These are phyloP conservation scores for Davidsoniella virescens DNA, from an alignment of 2,329 filamentous ascomycete species.

Conservation along the genomic window DNA sequence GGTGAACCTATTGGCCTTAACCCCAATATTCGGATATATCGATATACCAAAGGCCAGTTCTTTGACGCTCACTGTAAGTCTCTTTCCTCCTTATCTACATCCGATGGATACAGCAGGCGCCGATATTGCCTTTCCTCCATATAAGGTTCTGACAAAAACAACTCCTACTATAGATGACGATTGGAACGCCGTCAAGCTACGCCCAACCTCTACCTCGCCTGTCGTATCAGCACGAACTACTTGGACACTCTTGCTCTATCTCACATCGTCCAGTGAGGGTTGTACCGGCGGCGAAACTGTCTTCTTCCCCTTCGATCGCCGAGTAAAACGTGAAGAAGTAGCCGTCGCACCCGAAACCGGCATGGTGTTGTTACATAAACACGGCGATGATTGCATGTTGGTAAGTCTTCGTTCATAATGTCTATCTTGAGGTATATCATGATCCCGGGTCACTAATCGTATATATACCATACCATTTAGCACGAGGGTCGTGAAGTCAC, in stretches of 20 bases:
- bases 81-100: slow-evolving; percentile 3
- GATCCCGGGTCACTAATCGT: slow-evolving; percentile 10
- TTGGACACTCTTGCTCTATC: slow-evolving; percentile 80
- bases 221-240: slow-evolving; percentile 45
- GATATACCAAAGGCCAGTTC: slow-evolving; percentile 73
- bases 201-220: slow-evolving; percentile 16
- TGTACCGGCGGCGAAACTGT: slow-evolving; percentile 80
- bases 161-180: slow-evolving; percentile 55
- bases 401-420: slow-evolving; percentile 25
- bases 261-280: slow-evolving; percentile 58
- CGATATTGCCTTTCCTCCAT: no score
- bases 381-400: slow-evolving; percentile 76
- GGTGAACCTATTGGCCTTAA: slow-evolving; percentile 73
- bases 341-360: slow-evolving; percentile 65
- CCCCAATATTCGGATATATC: slow-evolving; percentile 76
- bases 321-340: slow-evolving; percentile 45
- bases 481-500: slow-evolving; percentile 73
- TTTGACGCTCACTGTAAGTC: slow-evolving; percentile 79
- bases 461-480: slow-evolving; percentile 20
- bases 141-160: neutral
- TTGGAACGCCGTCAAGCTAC: slow-evolving; percentile 53
- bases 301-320: slow-evolving; percentile 61
- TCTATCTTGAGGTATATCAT: neutral
- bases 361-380: slow-evolving; percentile 71
- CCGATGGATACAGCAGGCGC: no score